Evolutionary conservation across 768 basidiomycete genomes (phyloP).

Genomic region (Mycena belliarum): DNA sequence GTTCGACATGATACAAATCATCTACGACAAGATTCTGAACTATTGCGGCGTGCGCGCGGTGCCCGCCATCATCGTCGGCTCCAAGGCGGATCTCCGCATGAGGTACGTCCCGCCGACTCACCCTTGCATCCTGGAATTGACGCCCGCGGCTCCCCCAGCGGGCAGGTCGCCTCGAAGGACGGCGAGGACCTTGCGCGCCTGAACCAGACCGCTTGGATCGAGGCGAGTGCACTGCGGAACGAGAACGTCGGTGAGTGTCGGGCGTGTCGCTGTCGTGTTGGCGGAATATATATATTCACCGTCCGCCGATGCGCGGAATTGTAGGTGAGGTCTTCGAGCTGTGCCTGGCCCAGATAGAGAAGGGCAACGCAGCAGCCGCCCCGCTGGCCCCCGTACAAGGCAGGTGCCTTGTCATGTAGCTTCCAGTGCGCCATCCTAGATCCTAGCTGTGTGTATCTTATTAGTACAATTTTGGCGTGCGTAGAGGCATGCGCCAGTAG

Average conservation of each 20-base stretch:
- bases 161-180: slow-evolving; percentile 76
- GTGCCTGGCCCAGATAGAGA: slow-evolving; percentile 79
- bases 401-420: slow-evolving; percentile 3
- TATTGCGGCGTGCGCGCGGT: slow-evolving; percentile 83
- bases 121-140: too few relatives aligned
- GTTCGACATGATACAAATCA: slow-evolving; percentile 92
- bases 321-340: slow-evolving; percentile 83
- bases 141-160: slow-evolving; percentile 33
- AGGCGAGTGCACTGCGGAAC: slow-evolving; percentile 87
- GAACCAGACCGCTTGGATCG: slow-evolving; percentile 78
- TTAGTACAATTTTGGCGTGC: too few relatives aligned
- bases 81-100: slow-evolving; percentile 81
- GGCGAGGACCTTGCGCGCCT: slow-evolving; percentile 73
- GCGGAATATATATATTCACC: not conserved
- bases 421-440: not conserved
- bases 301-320: not conserved
- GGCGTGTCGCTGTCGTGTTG: not conserved
- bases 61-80: slow-evolving; percentile 92
- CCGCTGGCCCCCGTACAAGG: too few relatives aligned
- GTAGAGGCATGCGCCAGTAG: too few relatives aligned
- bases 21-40: slow-evolving; percentile 90
- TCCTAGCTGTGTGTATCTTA: too few relatives aligned
- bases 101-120: slow-evolving; percentile 51
- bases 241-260: slow-evolving; percentile 81
- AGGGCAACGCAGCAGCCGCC: slow-evolving; percentile 1